Evolutionary conservation across 148 eudicot genomes (phyloP).

Genomic region (Chenopodium quinoa): DNA sequence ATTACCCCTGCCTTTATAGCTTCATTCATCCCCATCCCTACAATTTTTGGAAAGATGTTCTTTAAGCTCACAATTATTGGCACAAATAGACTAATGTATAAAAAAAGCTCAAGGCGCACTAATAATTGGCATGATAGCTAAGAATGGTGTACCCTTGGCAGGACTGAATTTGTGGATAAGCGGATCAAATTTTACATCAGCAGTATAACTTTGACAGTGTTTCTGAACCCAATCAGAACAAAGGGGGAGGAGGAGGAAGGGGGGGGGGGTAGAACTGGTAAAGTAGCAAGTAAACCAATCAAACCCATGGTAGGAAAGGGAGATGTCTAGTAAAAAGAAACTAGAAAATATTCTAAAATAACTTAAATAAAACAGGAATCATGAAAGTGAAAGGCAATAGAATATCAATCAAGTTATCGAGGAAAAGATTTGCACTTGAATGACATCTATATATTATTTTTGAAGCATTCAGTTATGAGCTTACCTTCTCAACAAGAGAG

Average conservation of each 20-base stretch:
- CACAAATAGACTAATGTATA: not conserved
- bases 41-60: not conserved
- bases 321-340: not conserved
- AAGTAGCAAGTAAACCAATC: not conserved
- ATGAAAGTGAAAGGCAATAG: no score
- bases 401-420: not conserved
- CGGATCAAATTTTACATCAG: not conserved
- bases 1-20: no score
- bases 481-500: constrained; percentile 25
- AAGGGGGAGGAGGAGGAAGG: no score
- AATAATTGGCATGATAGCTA: not conserved
- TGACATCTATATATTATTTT: not conserved
- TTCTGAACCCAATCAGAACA: not conserved
- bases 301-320: not conserved
- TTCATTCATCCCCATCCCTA: not conserved
- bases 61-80: not conserved
- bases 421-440: not conserved
- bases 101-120: no score
- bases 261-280: not conserved
- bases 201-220: not conserved
- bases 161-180: not conserved
- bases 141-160: not conserved
- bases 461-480: not conserved
- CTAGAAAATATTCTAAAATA: not conserved
- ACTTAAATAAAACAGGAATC: no score